Percentiles rank a stretch among this genome's conserved stretches.
Conservation (phyloP, 2,329 filamentous ascomycete genomes). For the Pochonia chlamydosporia region DNA sequence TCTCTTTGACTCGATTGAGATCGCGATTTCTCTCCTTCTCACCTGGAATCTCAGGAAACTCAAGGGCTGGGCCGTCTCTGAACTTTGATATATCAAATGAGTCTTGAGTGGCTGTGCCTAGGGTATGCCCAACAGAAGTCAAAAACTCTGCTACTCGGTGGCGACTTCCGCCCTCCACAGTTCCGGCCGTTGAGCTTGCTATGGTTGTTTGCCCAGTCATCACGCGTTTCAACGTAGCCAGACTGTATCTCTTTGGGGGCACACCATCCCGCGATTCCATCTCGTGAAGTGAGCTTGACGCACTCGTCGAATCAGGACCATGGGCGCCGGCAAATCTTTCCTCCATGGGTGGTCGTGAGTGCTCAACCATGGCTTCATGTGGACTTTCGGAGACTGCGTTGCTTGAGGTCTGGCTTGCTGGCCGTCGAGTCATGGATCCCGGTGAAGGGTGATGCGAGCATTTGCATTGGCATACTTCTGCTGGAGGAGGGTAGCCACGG, state of each 20-base stretch:
- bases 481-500: constrained; percentile 3
- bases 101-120: constrained; percentile 42
- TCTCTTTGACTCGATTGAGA: constrained; percentile 30
- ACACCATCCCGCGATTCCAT: not conserved
- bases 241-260: not conserved
- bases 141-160: constrained; percentile 37
- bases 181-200: not conserved
- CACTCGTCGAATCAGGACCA: not conserved
- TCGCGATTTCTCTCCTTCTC: constrained; percentile 26
- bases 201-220: not conserved
- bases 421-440: not conserved
- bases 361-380: not conserved
- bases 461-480: constrained; percentile 7
- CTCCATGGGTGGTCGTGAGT: not conserved
- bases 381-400: not conserved
- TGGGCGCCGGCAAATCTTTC: not conserved
- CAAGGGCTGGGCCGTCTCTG: constrained; percentile 35
- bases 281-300: not conserved
- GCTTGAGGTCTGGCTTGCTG: not conserved
- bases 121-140: constrained; percentile 34
- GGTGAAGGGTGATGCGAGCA: constrained; percentile 9
- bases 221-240: not conserved
- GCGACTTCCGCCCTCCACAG: constrained; percentile 23
- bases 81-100: constrained; percentile 44
- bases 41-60: constrained; percentile 52